phyloP scores from a whole-genome alignment of 345 rosid species.

The Linum trigynum region DNA sequence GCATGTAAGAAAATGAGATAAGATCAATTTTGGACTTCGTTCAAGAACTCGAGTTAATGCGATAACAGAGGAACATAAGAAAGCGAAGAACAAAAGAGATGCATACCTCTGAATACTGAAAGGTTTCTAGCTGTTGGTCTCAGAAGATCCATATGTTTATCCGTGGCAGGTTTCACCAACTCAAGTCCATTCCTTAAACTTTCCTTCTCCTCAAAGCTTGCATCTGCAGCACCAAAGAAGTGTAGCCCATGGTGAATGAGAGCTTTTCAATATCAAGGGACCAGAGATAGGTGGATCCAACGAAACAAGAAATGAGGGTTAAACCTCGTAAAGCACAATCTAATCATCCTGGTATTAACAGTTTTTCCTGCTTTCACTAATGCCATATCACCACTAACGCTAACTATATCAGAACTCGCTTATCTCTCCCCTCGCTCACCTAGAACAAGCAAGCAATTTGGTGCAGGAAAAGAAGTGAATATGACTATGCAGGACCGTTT shows the following conservation, averaged over 20 bases:
- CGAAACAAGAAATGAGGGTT: neutral
- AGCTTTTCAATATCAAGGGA: neutral
- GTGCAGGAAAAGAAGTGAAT: too few relatives aligned
- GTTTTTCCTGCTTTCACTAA: neutral
- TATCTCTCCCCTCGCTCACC: too few relatives aligned
- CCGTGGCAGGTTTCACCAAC: constrained; percentile 42
- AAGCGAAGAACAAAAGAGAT: neutral
- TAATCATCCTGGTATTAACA: neutral
- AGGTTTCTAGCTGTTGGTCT: constrained; percentile 55
- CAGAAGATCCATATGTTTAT: constrained; percentile 61
- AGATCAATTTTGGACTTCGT: too few relatives aligned
- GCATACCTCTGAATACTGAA: constrained; percentile 46
- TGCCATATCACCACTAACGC: neutral
- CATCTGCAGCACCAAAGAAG: constrained; percentile 24
- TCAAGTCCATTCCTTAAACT: constrained; percentile 39
- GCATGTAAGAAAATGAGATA: too few relatives aligned
- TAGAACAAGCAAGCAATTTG: neutral
- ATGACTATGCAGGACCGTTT: neutral
- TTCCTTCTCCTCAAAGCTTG: constrained; percentile 24
- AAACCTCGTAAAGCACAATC: neutral
- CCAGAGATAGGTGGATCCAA: neutral
- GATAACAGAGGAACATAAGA: neutral
- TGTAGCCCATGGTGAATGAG: neutral
- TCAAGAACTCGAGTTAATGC: too few relatives aligned
- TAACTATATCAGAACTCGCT: neutral